phyloP scores from a whole-genome alignment of 108 stramenopile genomes.

The Epithemia pelagica region DNA sequence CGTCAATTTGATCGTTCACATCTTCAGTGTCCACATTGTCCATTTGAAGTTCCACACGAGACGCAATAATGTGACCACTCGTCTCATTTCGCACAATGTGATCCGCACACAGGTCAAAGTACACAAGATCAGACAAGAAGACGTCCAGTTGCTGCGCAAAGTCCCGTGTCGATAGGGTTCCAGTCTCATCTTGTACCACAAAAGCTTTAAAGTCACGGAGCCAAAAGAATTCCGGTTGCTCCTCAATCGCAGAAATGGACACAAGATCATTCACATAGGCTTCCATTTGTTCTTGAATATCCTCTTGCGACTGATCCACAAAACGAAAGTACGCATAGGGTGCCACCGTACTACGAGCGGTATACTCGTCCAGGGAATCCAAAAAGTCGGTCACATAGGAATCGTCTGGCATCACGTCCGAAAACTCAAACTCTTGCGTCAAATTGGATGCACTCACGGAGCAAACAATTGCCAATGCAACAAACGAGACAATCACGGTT shows the following conservation, averaged over 20 bases:
- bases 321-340: conserved; percentile 6
- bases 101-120: background rate
- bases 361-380: background rate
- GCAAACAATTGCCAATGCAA: too few relatives aligned
- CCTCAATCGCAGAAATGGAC: background rate
- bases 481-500: too few relatives aligned
- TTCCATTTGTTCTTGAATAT: conserved; percentile 10
- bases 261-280: conserved; percentile 5
- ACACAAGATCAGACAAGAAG: background rate
- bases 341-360: background rate
- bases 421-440: too few relatives aligned
- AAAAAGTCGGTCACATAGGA: too few relatives aligned
- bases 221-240: too few relatives aligned
- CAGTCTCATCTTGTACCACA: conserved; percentile 16
- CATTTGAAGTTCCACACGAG: too few relatives aligned
- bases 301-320: conserved; percentile 11
- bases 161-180: conserved; percentile 3
- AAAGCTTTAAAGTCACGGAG: too few relatives aligned
- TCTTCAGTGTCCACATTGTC: too few relatives aligned
- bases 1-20: too few relatives aligned
- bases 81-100: conserved; percentile 7
- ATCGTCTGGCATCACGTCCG: too few relatives aligned
- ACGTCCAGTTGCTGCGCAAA: conserved; percentile 3
- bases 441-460: too few relatives aligned
- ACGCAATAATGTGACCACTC: too few relatives aligned